Base-by-base conservation (phyloP, 2,329 filamentous ascomycete genomes). In the Sporothrix variecibatus region DNA sequence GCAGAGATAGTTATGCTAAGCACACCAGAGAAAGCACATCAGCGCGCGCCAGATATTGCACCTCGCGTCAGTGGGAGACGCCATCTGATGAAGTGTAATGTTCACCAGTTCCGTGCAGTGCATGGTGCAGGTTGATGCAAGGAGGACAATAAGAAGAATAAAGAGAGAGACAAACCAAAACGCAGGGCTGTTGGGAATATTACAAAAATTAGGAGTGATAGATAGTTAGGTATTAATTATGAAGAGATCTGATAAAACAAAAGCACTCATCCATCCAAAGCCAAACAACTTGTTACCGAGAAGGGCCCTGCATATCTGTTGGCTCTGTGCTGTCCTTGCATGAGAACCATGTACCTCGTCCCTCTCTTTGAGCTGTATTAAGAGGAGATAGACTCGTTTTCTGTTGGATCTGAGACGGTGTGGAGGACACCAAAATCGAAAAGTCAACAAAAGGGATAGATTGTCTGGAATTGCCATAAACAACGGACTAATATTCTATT, bases 321-420 rank as follows among this genome's bases (percentile, higher is more conserved):
- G 64, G 43, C 20, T 49, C n/a, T 49, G 64, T 49, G 64, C 23
- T 68, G 64, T 51, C 26, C 64, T 68, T 65, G 40, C 26, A 49
- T 51, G 43, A 17, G 1, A 12, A 49, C 5, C 17, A 4, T 31
- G 20, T 34, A 11, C 34, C 26, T 38, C 23, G 28, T 62, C 56
- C 38, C 20, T 9, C 8, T 20, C 15, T 34, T 60, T 34, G 3
- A 1, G 34, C 1, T 46, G 62, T 26, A 12, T 28, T 15, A 34
- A 34, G 31, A 38, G 9, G 15, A 38, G 28, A 5, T 62, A 28
- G 26, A 26, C n/a, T 38, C 34, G 20, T 23, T 64, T 34, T 15
- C 34, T 43, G 60, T 40, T 64, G 60, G 31, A 23, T 17, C 28
- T n/a, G 31, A 38, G 31, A 5, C 31, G 31, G 58, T 23, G 28